Conservation (phyloP, 2,329 filamentous ascomycete genomes). For the Phialophora macrospora region DNA sequence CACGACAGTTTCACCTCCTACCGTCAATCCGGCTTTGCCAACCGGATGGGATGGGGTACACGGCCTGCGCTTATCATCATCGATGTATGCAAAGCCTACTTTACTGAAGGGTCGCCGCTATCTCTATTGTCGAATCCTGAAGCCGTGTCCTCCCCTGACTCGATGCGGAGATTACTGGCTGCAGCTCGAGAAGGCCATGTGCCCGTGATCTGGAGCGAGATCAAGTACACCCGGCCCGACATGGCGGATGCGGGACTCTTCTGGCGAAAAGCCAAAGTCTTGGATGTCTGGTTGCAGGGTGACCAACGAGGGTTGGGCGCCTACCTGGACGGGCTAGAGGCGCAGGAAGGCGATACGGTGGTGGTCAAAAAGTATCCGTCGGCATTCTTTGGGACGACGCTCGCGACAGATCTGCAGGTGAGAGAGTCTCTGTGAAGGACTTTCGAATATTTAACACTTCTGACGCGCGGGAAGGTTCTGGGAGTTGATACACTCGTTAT, state of each 20-base stretch:
- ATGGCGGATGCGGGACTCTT: slow-evolving; percentile 56
- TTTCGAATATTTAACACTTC: background rate
- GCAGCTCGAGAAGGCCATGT: slow-evolving; percentile 48
- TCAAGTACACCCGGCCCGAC: slow-evolving; percentile 49
- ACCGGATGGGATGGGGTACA: slow-evolving; percentile 53
- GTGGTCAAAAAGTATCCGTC: slow-evolving; percentile 53
- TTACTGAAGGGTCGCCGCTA: slow-evolving; percentile 51
- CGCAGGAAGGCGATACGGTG: slow-evolving; percentile 45
- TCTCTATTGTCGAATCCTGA: slow-evolving; percentile 48
- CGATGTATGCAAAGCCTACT: slow-evolving; percentile 57
- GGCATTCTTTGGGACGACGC: slow-evolving; percentile 54
- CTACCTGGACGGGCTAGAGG: slow-evolving; percentile 50
- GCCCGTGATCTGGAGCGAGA: slow-evolving; percentile 53
- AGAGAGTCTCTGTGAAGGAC: slow-evolving; percentile 22
- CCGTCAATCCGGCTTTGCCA: slow-evolving; percentile 44
- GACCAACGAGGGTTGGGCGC: slow-evolving; percentile 48
- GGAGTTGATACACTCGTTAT: slow-evolving; percentile 44
- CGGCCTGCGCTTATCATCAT: slow-evolving; percentile 53
- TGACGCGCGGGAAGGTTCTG: slow-evolving; percentile 44
- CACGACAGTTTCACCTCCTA: slow-evolving; percentile 13
- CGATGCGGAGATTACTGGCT: slow-evolving; percentile 49
- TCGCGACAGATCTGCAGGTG: slow-evolving; percentile 49
- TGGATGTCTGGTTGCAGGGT: slow-evolving; percentile 51
- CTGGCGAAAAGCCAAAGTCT: slow-evolving; percentile 50
- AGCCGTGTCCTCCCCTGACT: slow-evolving; percentile 45